phyloP scores from a whole-genome alignment of 225 moss, liverwort and hornwort genomes.

The Marchantia paleacea region DNA sequence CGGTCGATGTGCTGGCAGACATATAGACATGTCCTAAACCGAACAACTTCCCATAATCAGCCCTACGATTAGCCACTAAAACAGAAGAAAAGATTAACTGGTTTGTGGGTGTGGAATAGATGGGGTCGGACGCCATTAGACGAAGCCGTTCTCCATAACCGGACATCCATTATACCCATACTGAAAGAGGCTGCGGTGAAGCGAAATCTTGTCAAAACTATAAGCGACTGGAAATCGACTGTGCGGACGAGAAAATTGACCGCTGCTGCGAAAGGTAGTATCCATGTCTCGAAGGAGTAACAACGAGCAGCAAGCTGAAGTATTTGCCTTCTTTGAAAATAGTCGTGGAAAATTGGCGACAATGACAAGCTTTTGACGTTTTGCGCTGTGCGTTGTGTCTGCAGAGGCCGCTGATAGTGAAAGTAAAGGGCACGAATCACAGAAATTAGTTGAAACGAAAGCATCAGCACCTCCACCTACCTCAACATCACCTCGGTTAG shows the following conservation, averaged over 20 bases:
- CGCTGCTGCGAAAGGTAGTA: constrained; percentile 11
- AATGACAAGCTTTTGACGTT: not conserved
- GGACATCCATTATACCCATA: constrained; percentile 23
- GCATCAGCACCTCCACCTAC: not conserved
- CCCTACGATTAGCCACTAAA: not conserved
- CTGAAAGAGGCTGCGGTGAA: constrained; percentile 26
- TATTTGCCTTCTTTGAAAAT: not conserved
- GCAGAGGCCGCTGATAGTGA: constrained; percentile 9
- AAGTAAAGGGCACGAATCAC: not conserved
- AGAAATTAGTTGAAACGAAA: not conserved
- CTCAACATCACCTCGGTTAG: too few species aligned
- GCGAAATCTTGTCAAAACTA: not conserved
- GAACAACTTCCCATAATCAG: not conserved
- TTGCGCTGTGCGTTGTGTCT: not conserved
- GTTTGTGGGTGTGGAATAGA: constrained; percentile 12
- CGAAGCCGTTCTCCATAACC: constrained; percentile 34
- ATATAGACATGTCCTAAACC: not conserved
- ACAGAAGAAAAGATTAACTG: not conserved
- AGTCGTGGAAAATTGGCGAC: not conserved
- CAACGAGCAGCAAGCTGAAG: not conserved
- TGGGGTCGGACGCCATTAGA: constrained; percentile 48
- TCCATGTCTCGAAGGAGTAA: too few species aligned
- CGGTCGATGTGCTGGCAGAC: not conserved
- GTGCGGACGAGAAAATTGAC: constrained; percentile 8
- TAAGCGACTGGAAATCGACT: constrained; percentile 7